These are phyloP conservation scores for Letharia lupina DNA, from an alignment of 495 filamentous ascomycete species.

Conservation along the genomic window DNA sequence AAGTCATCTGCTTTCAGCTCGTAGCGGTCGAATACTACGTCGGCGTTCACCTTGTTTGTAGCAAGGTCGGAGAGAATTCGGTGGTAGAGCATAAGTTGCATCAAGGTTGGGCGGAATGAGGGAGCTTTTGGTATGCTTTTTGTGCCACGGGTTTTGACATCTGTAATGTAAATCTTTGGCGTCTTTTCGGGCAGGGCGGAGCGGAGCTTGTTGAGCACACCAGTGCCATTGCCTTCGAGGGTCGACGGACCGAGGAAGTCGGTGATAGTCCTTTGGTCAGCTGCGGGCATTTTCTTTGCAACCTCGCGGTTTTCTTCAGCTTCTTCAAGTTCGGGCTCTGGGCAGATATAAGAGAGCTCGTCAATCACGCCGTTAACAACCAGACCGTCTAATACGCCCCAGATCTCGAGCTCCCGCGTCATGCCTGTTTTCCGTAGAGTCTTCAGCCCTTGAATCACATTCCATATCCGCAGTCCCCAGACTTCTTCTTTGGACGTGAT, in stretches of 20 bases:
- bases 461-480: slow-evolving; percentile 82
- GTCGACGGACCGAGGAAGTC: slow-evolving; percentile 33
- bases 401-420: slow-evolving; percentile 88
- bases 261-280: slow-evolving; percentile 48
- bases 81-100: slow-evolving; percentile 89
- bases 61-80: slow-evolving; percentile 70
- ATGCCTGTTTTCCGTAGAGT: slow-evolving; percentile 67
- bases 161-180: slow-evolving; percentile 62
- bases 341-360: slow-evolving; percentile 69
- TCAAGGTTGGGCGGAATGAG: slow-evolving; percentile 64
- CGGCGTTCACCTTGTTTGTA: slow-evolving; percentile 59
- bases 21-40: slow-evolving; percentile 60
- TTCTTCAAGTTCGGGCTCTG: slow-evolving; percentile 59
- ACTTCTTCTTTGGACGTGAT: slow-evolving; percentile 69
- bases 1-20: slow-evolving; percentile 49
- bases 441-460: slow-evolving; percentile 77
- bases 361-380: slow-evolving; percentile 88
- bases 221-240: slow-evolving; percentile 10
- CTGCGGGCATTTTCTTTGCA: slow-evolving; percentile 31
- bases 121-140: slow-evolving; percentile 54
- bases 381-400: slow-evolving; percentile 76
- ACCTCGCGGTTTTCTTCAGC: slow-evolving; percentile 37
- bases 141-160: slow-evolving; percentile 74
- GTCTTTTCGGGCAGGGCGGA: slow-evolving; percentile 19
- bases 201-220: slow-evolving; percentile 10